These are phyloP conservation scores for Tulasnella calospora DNA, from an alignment of 768 basidiomycete species.

Conservation along the genomic window DNA sequence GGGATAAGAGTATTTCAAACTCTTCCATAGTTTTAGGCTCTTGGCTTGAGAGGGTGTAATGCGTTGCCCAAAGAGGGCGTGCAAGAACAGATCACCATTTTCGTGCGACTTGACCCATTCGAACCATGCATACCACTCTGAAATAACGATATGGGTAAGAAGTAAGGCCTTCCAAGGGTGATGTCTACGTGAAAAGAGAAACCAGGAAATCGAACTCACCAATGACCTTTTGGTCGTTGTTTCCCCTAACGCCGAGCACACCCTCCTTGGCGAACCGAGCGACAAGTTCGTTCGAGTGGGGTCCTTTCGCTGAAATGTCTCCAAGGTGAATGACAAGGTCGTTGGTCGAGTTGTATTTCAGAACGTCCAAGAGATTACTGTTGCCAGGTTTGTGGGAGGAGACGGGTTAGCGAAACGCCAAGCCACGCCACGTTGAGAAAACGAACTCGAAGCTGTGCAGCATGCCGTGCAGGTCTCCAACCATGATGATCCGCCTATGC, in stretches of 20 bases:
- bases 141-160: not conserved
- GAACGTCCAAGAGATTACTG: conserved; percentile 58
- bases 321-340: conserved; percentile 80
- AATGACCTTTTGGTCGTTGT: conserved; percentile 87
- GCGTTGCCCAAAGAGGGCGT: conserved; percentile 35
- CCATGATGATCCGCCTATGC: conserved; percentile 55
- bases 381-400: not conserved
- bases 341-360: conserved; percentile 53
- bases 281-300: conserved; percentile 58
- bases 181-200: not conserved
- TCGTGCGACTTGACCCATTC: conserved; percentile 60
- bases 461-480: conserved; percentile 91
- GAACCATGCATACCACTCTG: conserved; percentile 85
- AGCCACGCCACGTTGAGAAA: conserved; percentile 15
- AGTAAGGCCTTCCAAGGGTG: too few species aligned
- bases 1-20: conserved; percentile 45
- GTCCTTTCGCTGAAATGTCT: conserved; percentile 72
- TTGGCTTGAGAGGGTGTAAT: conserved; percentile 30
- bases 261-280: conserved; percentile 58
- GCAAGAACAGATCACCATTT: conserved; percentile 54
- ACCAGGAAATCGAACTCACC: not conserved
- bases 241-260: conserved; percentile 80
- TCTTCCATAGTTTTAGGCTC: conserved; percentile 19
- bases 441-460: conserved; percentile 56
- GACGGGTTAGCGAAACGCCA: not conserved